A percentile compares a stretch with the other conserved stretches of the same genome.
phyloP scores from a whole-genome alignment of 2,329 filamentous ascomycete species.

The Didymella exigua region DNA sequence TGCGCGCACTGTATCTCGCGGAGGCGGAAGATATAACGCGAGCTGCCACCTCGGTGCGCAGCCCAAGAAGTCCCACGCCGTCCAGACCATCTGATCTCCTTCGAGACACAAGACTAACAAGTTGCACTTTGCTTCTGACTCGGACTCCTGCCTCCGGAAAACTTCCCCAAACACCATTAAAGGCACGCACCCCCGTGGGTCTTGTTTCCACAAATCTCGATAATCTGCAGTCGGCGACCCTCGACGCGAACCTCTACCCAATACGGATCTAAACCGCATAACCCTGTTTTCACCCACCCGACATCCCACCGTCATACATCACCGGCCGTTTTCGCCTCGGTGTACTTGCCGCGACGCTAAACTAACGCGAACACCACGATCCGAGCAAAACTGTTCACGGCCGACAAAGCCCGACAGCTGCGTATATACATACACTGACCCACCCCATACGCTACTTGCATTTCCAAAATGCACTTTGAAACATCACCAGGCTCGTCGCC shows the following conservation, averaged over 20 bases:
- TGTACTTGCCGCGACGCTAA: constrained; percentile 35
- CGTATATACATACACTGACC: constrained; percentile 36
- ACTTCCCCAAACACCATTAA: constrained; percentile 13
- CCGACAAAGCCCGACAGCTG: constrained; percentile 33
- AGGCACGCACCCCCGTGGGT: constrained; percentile 14
- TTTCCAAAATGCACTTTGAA: constrained; percentile 44
- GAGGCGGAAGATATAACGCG: constrained; percentile 39
- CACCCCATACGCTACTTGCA: constrained; percentile 28
- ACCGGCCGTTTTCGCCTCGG: constrained; percentile 36
- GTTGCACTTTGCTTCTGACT: constrained; percentile 45
- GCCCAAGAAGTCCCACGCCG: constrained; percentile 10
- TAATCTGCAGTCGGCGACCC: constrained; percentile 9
- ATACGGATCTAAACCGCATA: constrained; percentile 24
- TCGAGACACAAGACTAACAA: constrained; percentile 11
- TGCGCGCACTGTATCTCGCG: constrained; percentile 23
- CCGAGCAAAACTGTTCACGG: constrained; percentile 19
- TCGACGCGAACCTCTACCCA: constrained; percentile 19
- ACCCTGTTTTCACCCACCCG: constrained; percentile 24
- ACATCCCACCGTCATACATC: constrained; percentile 36
- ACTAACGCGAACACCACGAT: constrained; percentile 20
- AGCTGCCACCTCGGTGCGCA: constrained; percentile 34
- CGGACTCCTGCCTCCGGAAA: constrained; percentile 38
- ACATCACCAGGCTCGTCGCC: constrained; percentile 45
- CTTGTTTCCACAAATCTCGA: constrained; percentile 18
- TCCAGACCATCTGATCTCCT: constrained; percentile 40